phyloP scores from a whole-genome alignment of 495 filamentous ascomycete genomes.

The Talaromyces adpressus region DNA sequence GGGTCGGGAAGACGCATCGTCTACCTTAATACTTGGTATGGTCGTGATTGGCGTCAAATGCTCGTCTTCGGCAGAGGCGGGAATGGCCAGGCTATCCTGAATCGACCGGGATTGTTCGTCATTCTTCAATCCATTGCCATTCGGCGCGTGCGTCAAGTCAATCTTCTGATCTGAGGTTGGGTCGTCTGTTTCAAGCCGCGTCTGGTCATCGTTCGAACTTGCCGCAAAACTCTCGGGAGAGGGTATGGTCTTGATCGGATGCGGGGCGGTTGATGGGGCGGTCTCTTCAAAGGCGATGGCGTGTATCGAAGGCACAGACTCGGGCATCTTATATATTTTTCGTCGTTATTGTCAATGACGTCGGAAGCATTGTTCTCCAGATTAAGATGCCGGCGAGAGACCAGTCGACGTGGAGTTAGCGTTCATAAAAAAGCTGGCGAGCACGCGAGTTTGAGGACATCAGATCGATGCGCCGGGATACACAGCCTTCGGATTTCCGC shows the following conservation, averaged over 20 bases:
- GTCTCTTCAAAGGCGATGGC: conserved; percentile 21
- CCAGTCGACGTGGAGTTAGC: not conserved
- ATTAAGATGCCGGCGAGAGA: not conserved
- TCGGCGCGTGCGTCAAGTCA: not conserved
- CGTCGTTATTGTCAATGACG: not conserved
- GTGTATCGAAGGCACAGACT: not conserved
- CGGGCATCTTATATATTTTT: conserved; percentile 3
- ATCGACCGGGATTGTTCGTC: not conserved
- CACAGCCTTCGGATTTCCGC: not conserved
- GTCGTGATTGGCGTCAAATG: conserved; percentile 27
- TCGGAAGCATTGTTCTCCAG: not conserved
- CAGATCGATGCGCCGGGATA: not conserved
- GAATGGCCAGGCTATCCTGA: not conserved
- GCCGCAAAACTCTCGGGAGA: not conserved
- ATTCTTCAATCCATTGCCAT: not conserved
- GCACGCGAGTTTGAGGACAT: not conserved
- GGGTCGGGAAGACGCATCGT: conserved; percentile 28
- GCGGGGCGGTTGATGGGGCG: conserved; percentile 15
- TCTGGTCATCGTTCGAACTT: not conserved
- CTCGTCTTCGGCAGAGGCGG: conserved; percentile 1
- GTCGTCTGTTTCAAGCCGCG: not conserved
- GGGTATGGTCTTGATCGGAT: not conserved
- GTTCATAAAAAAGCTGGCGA: not conserved
- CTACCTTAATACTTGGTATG: conserved; percentile 38
- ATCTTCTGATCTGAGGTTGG: not conserved